phyloP scores from a whole-genome alignment of 2,329 filamentous ascomycete species.

The Dothideomycetes sp. region DNA sequence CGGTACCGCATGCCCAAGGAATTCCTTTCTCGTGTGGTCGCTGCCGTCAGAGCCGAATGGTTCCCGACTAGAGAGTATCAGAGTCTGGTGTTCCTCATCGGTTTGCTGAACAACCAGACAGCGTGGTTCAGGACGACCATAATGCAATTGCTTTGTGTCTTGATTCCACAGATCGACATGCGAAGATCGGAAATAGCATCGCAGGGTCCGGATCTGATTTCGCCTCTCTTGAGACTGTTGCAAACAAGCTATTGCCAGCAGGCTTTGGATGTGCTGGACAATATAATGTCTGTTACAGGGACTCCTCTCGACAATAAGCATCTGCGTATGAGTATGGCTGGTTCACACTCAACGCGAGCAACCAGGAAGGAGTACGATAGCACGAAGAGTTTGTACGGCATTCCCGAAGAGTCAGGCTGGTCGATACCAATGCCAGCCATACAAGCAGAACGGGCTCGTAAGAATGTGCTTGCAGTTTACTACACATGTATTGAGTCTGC shows the following conservation, averaged over 20 bases:
- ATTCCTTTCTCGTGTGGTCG: slow-evolving; percentile 65
- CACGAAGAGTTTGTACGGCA: slow-evolving; percentile 90
- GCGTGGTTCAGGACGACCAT: slow-evolving; percentile 88
- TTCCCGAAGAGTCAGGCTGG: slow-evolving; percentile 92
- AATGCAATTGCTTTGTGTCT: slow-evolving; percentile 76
- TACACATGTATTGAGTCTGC: slow-evolving; percentile 64
- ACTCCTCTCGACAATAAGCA: slow-evolving; percentile 85
- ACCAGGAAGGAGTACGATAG: slow-evolving; percentile 91
- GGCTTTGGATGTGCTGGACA: slow-evolving; percentile 82
- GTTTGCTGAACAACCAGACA: slow-evolving; percentile 77
- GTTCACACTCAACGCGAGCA: slow-evolving; percentile 66
- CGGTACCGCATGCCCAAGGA: slow-evolving; percentile 61
- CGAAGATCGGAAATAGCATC: slow-evolving; percentile 78
- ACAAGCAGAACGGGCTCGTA: slow-evolving; percentile 75
- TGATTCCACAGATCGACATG: slow-evolving; percentile 90
- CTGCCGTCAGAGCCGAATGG: slow-evolving; percentile 66
- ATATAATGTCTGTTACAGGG: slow-evolving; percentile 88
- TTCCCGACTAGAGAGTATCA: slow-evolving; percentile 76
- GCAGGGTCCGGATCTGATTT: slow-evolving; percentile 91
- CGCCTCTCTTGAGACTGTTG: slow-evolving; percentile 75
- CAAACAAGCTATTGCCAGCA: slow-evolving; percentile 93
- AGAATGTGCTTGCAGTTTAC: slow-evolving; percentile 92
- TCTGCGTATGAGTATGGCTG: slow-evolving; percentile 95
- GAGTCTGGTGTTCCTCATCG: slow-evolving; percentile 82
- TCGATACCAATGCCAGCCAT: slow-evolving; percentile 87